Conservation (phyloP, 2,329 filamentous ascomycete species). For the Aspergillus fijiensis region DNA sequence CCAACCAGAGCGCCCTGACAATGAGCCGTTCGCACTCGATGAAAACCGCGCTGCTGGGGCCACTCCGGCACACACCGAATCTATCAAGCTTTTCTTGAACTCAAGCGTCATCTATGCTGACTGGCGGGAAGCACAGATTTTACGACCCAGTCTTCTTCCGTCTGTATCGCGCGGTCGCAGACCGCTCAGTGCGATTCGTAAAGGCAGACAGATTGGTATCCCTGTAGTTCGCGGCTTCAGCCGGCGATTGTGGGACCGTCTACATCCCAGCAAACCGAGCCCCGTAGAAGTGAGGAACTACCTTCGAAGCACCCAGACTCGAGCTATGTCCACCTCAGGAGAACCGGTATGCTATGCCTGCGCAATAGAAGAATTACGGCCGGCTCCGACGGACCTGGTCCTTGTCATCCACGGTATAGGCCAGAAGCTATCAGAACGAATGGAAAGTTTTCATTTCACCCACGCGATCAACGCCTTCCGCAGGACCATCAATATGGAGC, state of each 20-base stretch:
- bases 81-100: constrained; percentile 63
- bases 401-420: constrained; percentile 94
- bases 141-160: constrained; percentile 81
- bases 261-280: constrained; percentile 58
- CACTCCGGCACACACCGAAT: constrained; percentile 44
- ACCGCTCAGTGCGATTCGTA: constrained; percentile 80
- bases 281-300: constrained; percentile 44
- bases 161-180: constrained; percentile 80
- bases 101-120: constrained; percentile 88
- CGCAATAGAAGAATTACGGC: constrained; percentile 60
- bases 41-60: constrained; percentile 45
- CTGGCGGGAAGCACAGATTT: constrained; percentile 71
- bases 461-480: constrained; percentile 92
- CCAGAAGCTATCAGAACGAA: constrained; percentile 89
- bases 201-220: constrained; percentile 77
- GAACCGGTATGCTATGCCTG: constrained; percentile 55
- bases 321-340: constrained; percentile 26
- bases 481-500: constrained; percentile 79
- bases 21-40: constrained; percentile 23
- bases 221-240: constrained; percentile 90
- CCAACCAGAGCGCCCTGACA: constrained; percentile 5
- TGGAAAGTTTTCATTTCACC: constrained; percentile 96
- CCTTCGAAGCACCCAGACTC: constrained; percentile 40
- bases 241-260: constrained; percentile 69
- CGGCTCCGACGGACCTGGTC: constrained; percentile 80